phyloP scores from a whole-genome alignment of 2,329 filamentous ascomycete genomes.

The Sporothrix pallida region DNA sequence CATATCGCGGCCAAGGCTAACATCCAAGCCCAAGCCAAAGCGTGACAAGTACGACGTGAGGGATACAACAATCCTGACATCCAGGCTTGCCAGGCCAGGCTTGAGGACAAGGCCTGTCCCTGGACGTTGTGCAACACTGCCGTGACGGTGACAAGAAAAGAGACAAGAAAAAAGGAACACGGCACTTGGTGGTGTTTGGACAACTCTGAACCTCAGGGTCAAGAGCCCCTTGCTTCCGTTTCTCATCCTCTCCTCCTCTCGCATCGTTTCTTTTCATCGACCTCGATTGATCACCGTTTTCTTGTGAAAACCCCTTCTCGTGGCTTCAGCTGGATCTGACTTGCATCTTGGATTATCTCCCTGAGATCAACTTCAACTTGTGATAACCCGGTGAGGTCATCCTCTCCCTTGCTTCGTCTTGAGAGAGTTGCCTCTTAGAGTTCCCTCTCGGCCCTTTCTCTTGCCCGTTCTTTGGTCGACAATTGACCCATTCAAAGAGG shows the following conservation, averaged over 20 bases:
- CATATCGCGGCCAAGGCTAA: neutral
- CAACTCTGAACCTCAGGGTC: neutral
- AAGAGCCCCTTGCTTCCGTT: constrained; percentile 6
- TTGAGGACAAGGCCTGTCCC: neutral
- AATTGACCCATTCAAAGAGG: neutral
- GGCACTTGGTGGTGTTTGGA: constrained; percentile 4
- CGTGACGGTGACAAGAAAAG: neutral
- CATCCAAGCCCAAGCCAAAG: neutral
- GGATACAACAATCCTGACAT: no score
- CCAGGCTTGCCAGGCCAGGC: neutral
- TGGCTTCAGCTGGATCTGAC: neutral
- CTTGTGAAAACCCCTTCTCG: neutral
- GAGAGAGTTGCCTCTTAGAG: no score
- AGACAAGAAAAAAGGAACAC: neutral
- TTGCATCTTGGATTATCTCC: no score
- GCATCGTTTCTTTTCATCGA: neutral
- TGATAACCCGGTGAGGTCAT: neutral
- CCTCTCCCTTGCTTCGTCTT: neutral
- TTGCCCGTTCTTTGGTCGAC: no score
- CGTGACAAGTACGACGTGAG: neutral
- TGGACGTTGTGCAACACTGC: neutral
- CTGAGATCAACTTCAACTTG: no score
- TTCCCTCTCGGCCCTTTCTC: neutral
- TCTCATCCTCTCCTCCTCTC: no score
- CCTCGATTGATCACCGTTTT: neutral